Evolutionary conservation across 208 protist species (phyloP).

Genomic region (Leishmania mexicana): DNA sequence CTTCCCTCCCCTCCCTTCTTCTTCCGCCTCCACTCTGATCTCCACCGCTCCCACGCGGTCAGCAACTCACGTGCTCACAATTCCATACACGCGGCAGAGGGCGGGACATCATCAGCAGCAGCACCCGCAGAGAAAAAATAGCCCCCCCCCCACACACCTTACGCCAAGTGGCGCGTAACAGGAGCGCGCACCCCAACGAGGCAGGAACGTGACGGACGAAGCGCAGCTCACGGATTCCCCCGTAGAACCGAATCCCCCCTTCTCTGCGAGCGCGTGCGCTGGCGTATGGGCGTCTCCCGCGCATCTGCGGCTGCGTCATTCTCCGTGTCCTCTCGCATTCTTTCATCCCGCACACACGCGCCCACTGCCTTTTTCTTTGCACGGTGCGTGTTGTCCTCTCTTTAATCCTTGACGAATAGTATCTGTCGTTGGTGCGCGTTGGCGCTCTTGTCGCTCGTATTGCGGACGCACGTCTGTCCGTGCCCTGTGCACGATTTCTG

Average conservation of each 20-base stretch:
- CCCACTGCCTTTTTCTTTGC: neutral
- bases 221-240: neutral
- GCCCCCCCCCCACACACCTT: neutral
- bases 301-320: neutral
- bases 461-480: neutral
- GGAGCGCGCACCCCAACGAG: neutral
- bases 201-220: neutral
- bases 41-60: neutral
- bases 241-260: neutral
- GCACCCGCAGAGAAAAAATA: neutral
- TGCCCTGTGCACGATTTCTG: neutral
- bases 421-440: neutral
- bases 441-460: neutral
- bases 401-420: neutral
- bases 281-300: neutral
- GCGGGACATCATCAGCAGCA: neutral
- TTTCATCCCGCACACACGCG: neutral
- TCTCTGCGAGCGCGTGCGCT: neutral
- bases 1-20: neutral
- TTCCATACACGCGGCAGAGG: neutral
- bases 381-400: neutral
- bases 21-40: neutral
- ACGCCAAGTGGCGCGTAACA: neutral
- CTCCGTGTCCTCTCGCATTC: neutral
- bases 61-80: neutral